Base-by-base conservation (phyloP, 108 stramenopile species). In the Chaetoceros muelleri region DNA sequence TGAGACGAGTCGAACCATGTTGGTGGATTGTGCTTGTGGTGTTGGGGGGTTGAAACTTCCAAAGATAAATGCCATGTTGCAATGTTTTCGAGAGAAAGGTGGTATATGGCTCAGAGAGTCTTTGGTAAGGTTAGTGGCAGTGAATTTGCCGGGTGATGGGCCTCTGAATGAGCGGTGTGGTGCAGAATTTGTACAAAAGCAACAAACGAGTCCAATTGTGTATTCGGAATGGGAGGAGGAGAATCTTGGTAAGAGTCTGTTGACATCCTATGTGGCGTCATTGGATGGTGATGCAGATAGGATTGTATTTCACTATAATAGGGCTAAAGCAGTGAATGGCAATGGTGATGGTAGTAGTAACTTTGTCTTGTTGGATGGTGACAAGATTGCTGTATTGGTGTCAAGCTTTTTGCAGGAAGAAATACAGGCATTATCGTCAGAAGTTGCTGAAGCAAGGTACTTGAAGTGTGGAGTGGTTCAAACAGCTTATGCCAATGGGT, bases 401-500 rank as follows among this genome's bases (percentile, higher is more conserved):
- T 87, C 91, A 19, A 64, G 64, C 50, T 95, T 95, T 58, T 60
- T 98, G 59, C 72, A 86, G 58, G 71, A 72, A 31, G 76, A 79
- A 68, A 52, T 90, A 40, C 21, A 48, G 30, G 48, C 20, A 25
- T 44, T 64, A 22, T 18, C 51, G 3, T 30, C 26, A n/a, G 53
- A 22, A 28, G 18, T 59, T 20, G 5, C 48, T 19, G 22, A 48
- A 28, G 2, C 28, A n/a, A 50, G 19, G 24, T 24, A 61, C n/a
- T 65, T 93, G 23, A 80, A 61, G 25, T 66, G 96, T 52, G 97
- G 96, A 7, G 88, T 96, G 20, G 95, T 99, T 10, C 99, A 99
- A 75, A 99, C 99, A 13, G 99, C 97, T 27, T 99, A 99, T 77
- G 97, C 97, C 25, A 99, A 99, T 76, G 97, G 99, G 25, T 89